These are phyloP conservation scores for Euphorbia lathyris DNA, from an alignment of 345 rosid species.

Conservation along the genomic window DNA sequence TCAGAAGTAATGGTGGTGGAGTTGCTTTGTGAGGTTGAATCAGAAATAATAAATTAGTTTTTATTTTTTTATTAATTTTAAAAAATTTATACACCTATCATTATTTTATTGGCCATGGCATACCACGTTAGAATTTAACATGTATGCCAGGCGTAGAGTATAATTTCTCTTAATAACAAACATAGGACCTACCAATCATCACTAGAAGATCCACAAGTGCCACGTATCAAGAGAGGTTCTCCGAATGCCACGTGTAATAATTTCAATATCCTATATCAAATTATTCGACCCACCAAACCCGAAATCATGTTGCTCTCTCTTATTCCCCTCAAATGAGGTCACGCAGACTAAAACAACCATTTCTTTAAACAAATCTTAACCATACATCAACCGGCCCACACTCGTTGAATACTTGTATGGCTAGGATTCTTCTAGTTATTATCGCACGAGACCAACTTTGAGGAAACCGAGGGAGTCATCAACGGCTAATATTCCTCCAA, in stretches of 20 bases:
- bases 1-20: too few relatives aligned
- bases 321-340: conserved; percentile 45
- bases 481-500: conserved; percentile 45
- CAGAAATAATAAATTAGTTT: too few relatives aligned
- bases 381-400: conserved; percentile 19
- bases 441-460: conserved; percentile 14
- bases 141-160: too few relatives aligned
- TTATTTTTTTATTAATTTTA: too few relatives aligned
- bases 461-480: conserved; percentile 32
- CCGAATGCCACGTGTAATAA: conserved; percentile 26
- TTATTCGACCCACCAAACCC: not conserved
- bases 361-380: conserved; percentile 1
- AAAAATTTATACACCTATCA: too few relatives aligned
- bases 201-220: conserved; percentile 13
- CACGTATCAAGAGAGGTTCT: conserved; percentile 22
- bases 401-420: conserved; percentile 37
- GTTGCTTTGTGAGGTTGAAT: too few relatives aligned
- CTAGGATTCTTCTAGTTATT: conserved; percentile 32
- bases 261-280: not conserved
- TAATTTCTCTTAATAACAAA: too few relatives aligned
- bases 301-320: conserved; percentile 12
- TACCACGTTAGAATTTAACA: too few relatives aligned
- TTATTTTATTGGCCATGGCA: too few relatives aligned
- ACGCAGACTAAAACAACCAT: conserved; percentile 2
- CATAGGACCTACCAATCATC: conserved; percentile 30